Conservation (phyloP, 495 filamentous ascomycete species). For the Aspergillus campestris region DNA sequence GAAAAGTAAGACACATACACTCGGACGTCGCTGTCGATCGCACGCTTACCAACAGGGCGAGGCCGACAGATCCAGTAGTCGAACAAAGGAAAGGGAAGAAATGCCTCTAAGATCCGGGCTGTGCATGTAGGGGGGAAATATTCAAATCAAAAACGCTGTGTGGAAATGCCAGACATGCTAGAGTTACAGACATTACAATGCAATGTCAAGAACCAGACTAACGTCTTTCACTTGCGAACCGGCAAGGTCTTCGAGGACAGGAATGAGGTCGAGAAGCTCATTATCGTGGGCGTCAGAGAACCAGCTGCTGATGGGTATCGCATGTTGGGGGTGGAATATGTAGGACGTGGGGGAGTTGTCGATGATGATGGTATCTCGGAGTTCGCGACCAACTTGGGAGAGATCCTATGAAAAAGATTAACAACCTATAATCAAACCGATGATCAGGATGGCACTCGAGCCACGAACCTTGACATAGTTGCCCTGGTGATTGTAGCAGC, state of each 20-base stretch:
- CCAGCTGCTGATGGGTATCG: slow-evolving; percentile 99
- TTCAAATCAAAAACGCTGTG: slow-evolving; percentile 18
- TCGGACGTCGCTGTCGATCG: neutral
- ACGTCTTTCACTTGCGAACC: slow-evolving; percentile 83
- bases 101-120: neutral
- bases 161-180: slow-evolving; percentile 26
- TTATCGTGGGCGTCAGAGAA: slow-evolving; percentile 99
- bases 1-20: slow-evolving; percentile 13
- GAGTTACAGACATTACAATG: slow-evolving; percentile 50
- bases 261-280: slow-evolving; percentile 94
- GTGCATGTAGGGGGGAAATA: neutral
- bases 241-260: slow-evolving; percentile 95
- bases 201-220: slow-evolving; percentile 94
- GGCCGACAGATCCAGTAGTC: too few species aligned
- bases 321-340: slow-evolving; percentile 99
- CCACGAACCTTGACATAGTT: slow-evolving; percentile 85
- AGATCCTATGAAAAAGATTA: slow-evolving; percentile 52
- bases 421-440: neutral
- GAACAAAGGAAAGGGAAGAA: slow-evolving; percentile 4
- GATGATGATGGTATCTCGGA: slow-evolving; percentile 98
- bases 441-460: neutral
- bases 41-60: too few species aligned
- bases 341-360: slow-evolving; percentile 99
- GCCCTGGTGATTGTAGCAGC: slow-evolving; percentile 98
- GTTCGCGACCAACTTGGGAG: slow-evolving; percentile 90